Evolutionary conservation across 257 asterid species (phyloP), one percentile per base, ranked within the genome.

Genomic region (Salvia hispanica): DNA sequence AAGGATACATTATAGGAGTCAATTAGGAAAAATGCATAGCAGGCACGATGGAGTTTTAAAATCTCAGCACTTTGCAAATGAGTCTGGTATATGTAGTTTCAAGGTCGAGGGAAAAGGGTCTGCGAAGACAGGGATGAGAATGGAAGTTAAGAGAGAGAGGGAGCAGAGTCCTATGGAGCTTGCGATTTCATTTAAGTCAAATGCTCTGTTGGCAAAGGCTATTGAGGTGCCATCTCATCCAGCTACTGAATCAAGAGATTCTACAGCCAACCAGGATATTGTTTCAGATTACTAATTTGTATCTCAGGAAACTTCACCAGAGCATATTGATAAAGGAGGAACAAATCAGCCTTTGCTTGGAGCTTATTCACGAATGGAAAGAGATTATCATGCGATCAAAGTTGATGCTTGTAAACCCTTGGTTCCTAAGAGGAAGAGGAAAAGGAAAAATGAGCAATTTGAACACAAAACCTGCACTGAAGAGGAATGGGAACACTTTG

Each of bases 131-230:
- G 85, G 73, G 55, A 59, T 55, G 9, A 58, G 70, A 63, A 55
- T 33, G 62, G 88, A 70, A 67, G 83, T n/a, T 40, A 66, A 69
- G 44, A 66, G 51, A 63, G 82, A 68, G 70, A 78, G 85, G 80
- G 86, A 87, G 70, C 72, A 79, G 60, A 83, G 88, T 68, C 81
- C 89, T 18, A 58, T 85, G 85, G 89, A 92, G 64, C 98, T 87
- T 78, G 82, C 85, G 68, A 89, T 89, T 67, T 84, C 92, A 3
- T 89, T 85, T 58, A 86, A 84, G 80, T 89, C 98, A 58, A 87
- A 88, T 82, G 76, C 95, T 58, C 86, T 90, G 46, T 85, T 89
- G 45, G 96, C 96, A 14, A 85, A 87, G 81, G 84, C 90, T 79
- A 78, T 83, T 75, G 77, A 80, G 83, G 72, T 84, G 9, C 80